phyloP scores from a whole-genome alignment of 2,329 filamentous ascomycete genomes.

The Elsinoe arachidis region DNA sequence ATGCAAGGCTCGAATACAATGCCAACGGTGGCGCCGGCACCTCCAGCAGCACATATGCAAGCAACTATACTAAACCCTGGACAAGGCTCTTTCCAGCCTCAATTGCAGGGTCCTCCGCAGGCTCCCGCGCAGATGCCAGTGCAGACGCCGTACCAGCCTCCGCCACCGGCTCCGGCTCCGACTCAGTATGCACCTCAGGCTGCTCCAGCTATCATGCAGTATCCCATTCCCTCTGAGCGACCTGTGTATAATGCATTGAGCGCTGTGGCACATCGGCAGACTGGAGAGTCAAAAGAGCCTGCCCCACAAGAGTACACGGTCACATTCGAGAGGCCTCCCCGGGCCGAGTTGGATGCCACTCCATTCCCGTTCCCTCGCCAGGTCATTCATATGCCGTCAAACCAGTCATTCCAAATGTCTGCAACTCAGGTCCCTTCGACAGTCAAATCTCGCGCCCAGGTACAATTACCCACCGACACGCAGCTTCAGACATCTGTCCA shows the following conservation, averaged over 20 bases:
- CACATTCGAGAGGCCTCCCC: slow-evolving; percentile 4
- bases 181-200: not conserved
- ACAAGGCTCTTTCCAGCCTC: no score
- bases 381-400: not conserved
- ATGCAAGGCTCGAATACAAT: no score
- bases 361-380: not conserved
- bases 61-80: no score
- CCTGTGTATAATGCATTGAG: not conserved
- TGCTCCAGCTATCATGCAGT: not conserved
- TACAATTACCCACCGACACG: not conserved
- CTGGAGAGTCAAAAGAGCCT: not conserved
- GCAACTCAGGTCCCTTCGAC: not conserved
- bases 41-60: no score
- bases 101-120: no score
- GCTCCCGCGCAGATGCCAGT: no score
- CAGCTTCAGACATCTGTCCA: not conserved
- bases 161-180: not conserved
- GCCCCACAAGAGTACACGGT: slow-evolving; percentile 7
- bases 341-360: slow-evolving; percentile 1
- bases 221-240: not conserved
- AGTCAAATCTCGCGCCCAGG: not conserved
- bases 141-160: no score
- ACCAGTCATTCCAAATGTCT: not conserved
- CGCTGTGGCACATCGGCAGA: slow-evolving; percentile 7
- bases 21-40: no score